Evolutionary conservation across 768 basidiomycete genomes (phyloP), one percentile per base, ranked within the genome.

Genomic region (Imleria badia): DNA sequence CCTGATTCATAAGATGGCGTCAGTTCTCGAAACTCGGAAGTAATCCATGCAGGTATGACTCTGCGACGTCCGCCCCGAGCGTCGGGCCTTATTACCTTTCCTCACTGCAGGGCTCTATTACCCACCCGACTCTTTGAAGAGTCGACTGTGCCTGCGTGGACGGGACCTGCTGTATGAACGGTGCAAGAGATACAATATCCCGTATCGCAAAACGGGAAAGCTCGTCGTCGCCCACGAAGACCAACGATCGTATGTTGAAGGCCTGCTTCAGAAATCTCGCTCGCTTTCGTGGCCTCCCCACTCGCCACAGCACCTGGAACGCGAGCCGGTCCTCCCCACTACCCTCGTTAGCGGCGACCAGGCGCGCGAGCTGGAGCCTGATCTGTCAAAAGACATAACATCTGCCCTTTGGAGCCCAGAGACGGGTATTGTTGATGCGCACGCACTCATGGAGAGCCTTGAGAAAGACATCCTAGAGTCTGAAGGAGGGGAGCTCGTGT

Each of bases 11-110:
- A 19, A 42, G 22, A 19, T 46, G 13, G 14, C 10, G 14, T 22
- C 50, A 94, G 94, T 68, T 94, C 91, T 38, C 83, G 95, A 15
- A 97, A 96, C 68, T 95, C 94, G 0, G 95, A 97, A 66, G 95
- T 98, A 22, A 89, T 98, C 26, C 95, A 98, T 73, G 87, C 91
- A 56, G 94, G 90, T 85, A 65, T 40, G 66, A 22, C 20, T 4
- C 34, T 30, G 13, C 9, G 38, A 30, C 10, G 29, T 9, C 31
- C 35, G 36, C 10, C 22, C n/a, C 26, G 12, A 31, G 7, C 29
- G 13, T 48, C 17, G 20, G 7, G 11, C n/a, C 36, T 60, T 5
- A 44, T 53, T 35, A 42, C 14, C 26, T 47, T 17, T 12, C 33
- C 35, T 43, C 35, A 26, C 52, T 38, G 5, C 60, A 92, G 91